phyloP scores from a whole-genome alignment of 2,329 filamentous ascomycete species.

The Plectosphaerella plurivora region DNA sequence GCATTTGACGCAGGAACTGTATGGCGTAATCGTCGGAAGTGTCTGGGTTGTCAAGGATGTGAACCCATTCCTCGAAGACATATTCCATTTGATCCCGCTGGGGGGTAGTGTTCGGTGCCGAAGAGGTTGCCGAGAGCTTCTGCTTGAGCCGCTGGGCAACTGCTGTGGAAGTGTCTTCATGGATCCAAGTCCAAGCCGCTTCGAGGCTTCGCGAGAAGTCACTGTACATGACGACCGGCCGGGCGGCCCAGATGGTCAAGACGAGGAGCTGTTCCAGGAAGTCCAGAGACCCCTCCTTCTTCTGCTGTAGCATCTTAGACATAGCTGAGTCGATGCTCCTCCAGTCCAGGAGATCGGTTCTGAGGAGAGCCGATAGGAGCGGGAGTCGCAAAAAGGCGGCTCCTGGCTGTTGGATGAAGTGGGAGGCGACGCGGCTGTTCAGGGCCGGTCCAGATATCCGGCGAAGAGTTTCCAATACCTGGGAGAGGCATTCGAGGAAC shows the following conservation, averaged over 20 bases:
- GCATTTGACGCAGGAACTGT: constrained; percentile 81
- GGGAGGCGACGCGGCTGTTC: constrained; percentile 49
- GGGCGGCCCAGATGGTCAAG: constrained; percentile 71
- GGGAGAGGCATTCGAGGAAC: constrained; percentile 57
- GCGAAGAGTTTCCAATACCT: constrained; percentile 56
- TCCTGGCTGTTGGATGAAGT: constrained; percentile 54
- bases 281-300: constrained; percentile 68
- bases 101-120: constrained; percentile 50
- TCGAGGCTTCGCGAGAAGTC: constrained; percentile 84
- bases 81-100: constrained; percentile 87
- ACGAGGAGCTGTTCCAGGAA: constrained; percentile 79
- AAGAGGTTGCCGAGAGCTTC: constrained; percentile 46
- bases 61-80: constrained; percentile 92
- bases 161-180: constrained; percentile 62
- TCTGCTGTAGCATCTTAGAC: constrained; percentile 66
- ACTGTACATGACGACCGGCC: constrained; percentile 72
- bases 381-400: constrained; percentile 53
- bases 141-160: constrained; percentile 68
- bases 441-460: constrained; percentile 53
- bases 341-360: constrained; percentile 59
- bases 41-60: constrained; percentile 72
- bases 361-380: constrained; percentile 52
- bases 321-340: constrained; percentile 65
- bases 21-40: constrained; percentile 66
- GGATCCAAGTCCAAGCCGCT: constrained; percentile 75